Conservation (phyloP, 1,284 basidiomycete species). For the Papiliotrema laurentii region DNA sequence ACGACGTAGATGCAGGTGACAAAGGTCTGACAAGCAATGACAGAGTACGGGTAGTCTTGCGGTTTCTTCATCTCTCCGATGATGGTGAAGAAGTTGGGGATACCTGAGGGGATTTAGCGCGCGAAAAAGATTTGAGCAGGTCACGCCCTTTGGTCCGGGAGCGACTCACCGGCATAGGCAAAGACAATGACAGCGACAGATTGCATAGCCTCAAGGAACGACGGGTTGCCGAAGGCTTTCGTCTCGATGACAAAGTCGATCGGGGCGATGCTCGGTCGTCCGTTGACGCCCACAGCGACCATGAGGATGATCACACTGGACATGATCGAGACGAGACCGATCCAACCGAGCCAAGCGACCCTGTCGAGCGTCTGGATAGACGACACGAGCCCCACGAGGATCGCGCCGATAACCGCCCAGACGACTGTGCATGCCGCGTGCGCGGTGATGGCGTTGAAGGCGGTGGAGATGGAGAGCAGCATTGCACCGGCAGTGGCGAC, state of each 20-base stretch:
- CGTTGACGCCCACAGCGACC: conserved; percentile 44
- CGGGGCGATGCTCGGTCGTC: conserved; percentile 29
- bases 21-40: conserved; percentile 24
- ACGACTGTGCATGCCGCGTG: conserved; percentile 44
- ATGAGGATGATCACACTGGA: conserved; percentile 43
- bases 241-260: conserved; percentile 27
- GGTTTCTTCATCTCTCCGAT: conserved; percentile 47
- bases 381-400: conserved; percentile 30
- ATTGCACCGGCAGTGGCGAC: conserved; percentile 27
- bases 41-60: conserved; percentile 17
- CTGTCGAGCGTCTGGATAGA: conserved; percentile 42
- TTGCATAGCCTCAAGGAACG: conserved; percentile 36
- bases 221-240: conserved; percentile 20
- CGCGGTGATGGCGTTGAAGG: conserved; percentile 44
- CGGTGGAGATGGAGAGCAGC: conserved; percentile 39
- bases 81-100: conserved; percentile 37
- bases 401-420: conserved; percentile 36
- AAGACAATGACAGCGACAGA: conserved; percentile 41
- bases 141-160: no score
- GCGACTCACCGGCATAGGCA: conserved; percentile 26
- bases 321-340: conserved; percentile 28
- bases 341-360: conserved; percentile 45
- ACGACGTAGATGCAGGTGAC: conserved; percentile 38
- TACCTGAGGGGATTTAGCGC: not conserved
- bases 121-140: conserved; percentile 2